A percentile compares a stretch with the other conserved stretches of the same genome.
These are phyloP conservation scores for Trypethelium eluteriae DNA, from an alignment of 495 filamentous ascomycete genomes.

Conservation along the genomic window DNA sequence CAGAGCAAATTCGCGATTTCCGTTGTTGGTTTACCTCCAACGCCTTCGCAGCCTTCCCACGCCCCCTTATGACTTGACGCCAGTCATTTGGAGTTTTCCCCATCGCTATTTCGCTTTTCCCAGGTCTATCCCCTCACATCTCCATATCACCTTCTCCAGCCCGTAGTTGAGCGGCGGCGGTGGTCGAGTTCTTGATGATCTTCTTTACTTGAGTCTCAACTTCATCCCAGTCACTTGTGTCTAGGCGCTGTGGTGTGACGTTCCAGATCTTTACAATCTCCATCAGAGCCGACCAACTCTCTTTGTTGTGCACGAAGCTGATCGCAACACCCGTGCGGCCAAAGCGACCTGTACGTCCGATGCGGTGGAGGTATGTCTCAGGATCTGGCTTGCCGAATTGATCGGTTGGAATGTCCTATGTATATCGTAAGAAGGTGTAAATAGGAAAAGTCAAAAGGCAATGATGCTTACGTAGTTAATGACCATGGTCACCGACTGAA, in stretches of 20 bases:
- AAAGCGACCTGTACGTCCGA: constrained; percentile 93
- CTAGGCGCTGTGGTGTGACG: constrained; percentile 49
- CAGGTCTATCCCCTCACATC: constrained; percentile 18
- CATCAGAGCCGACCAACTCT: constrained; percentile 65
- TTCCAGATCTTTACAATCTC: constrained; percentile 68
- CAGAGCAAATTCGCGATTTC: too few species aligned
- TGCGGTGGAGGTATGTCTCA: constrained; percentile 96
- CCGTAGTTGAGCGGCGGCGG: constrained; percentile 31
- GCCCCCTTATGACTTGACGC: neutral
- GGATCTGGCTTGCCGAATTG: constrained; percentile 53
- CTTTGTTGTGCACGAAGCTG: constrained; percentile 74
- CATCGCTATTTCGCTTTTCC: constrained; percentile 8
- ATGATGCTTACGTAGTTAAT: constrained; percentile 69
- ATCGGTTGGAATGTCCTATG: constrained; percentile 51
- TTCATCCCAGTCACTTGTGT: constrained; percentile 71
- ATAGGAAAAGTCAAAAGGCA: neutral
- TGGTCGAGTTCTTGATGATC: constrained; percentile 63
- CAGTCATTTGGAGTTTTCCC: neutral
- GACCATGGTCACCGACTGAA: constrained; percentile 92
- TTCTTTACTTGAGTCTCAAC: constrained; percentile 75
- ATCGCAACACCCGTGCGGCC: constrained; percentile 95
- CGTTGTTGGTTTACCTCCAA: neutral
- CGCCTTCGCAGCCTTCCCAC: neutral
- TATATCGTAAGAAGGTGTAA: constrained; percentile 17
- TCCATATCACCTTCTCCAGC: constrained; percentile 48